Base-by-base conservation (phyloP, 2,329 filamentous ascomycete genomes). In the Tolypocladium nubicola region DNA sequence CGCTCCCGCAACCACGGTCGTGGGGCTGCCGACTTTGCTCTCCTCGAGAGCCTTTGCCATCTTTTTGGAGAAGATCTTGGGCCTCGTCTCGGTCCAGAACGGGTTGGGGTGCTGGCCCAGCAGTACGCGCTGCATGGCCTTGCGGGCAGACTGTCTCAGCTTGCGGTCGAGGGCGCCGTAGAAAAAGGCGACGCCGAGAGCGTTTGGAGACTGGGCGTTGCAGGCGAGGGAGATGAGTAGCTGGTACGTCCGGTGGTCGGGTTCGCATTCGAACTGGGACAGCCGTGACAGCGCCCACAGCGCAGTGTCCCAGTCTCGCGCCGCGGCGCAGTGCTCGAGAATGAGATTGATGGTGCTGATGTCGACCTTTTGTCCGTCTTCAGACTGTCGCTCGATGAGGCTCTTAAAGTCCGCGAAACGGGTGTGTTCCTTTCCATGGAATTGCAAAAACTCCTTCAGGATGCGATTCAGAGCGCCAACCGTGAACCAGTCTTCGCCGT, bases 401-500 rank as follows among this genome's bases (percentile, higher is more conserved):
- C 59, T 50, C 50, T 66, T 63, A 50, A 69, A 67, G 21, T 70
- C 67, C 16, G 61, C 58, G 39, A 66, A 61, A 14, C 62, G 58
- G 3, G 61, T 55, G 53, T 65, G 53, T 11, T 64, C 54, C 30
- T 56, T 58, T 7, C 64, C 64, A 49, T 74, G 67, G 63, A 78
- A 71, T 37, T 70, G 67, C 53, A 75, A 71, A 30, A 78, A 70
- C 50, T 78, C 74, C 3, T 71, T 65, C n/a, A 79, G 59, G 30
- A 78, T 71, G 39, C 62, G 63, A 61, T 75, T 72, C 45, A 72
- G 63, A 1, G 73, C 67, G 6, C 63, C 61, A 26, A 61, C 62
- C 6, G 70, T 72, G 40, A 76, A 66, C 79, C 79, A 82, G n/a
- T 67, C 67, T 1, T 66, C 61, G 5, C 78, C 77, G 64, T 80